Evolutionary conservation across 768 basidiomycete genomes (phyloP).

Genomic region (Suillus subaureus): DNA sequence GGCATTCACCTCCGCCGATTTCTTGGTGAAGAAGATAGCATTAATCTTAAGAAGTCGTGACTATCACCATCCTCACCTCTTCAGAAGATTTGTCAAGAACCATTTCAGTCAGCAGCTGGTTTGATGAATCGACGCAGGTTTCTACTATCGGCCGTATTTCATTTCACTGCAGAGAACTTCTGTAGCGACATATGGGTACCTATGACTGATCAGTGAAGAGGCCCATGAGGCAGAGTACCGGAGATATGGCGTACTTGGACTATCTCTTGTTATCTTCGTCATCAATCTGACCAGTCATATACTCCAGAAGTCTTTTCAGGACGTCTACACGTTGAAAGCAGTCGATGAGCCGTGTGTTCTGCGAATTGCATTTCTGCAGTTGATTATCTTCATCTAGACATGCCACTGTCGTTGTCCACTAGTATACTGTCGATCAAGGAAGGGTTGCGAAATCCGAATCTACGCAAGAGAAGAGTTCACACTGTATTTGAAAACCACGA

Average conservation of each 20-base stretch:
- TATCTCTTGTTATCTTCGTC: slow-evolving; percentile 75
- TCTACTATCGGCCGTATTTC: slow-evolving; percentile 95
- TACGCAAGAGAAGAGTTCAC: slow-evolving; percentile 32
- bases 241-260: slow-evolving; percentile 61
- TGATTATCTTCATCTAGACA: slow-evolving; percentile 93
- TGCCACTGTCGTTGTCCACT: slow-evolving; percentile 88
- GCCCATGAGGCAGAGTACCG: slow-evolving; percentile 11
- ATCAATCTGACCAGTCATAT: slow-evolving; percentile 87
- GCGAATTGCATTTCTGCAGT: slow-evolving; percentile 91
- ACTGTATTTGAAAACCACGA: slow-evolving; percentile 6
- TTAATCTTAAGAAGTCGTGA: slow-evolving; percentile 92
- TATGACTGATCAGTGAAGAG: slow-evolving; percentile 31
- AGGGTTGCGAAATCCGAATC: slow-evolving; percentile 90
- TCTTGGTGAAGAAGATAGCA: slow-evolving; percentile 82
- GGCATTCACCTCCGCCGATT: slow-evolving; percentile 78
- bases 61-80: slow-evolving; percentile 86
- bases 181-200: slow-evolving; percentile 90
- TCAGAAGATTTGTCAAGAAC: slow-evolving; percentile 81
- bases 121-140: slow-evolving; percentile 73
- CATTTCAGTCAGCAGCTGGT: slow-evolving; percentile 82
- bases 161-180: slow-evolving; percentile 96
- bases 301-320: slow-evolving; percentile 75
- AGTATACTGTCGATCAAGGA: slow-evolving; percentile 85
- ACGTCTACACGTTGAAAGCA: slow-evolving; percentile 84
- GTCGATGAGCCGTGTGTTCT: slow-evolving; percentile 87